A percentile compares a stretch with the other conserved stretches of the same genome.
Conservation (phyloP, 148 eudicot species). For the Silene latifolia region DNA sequence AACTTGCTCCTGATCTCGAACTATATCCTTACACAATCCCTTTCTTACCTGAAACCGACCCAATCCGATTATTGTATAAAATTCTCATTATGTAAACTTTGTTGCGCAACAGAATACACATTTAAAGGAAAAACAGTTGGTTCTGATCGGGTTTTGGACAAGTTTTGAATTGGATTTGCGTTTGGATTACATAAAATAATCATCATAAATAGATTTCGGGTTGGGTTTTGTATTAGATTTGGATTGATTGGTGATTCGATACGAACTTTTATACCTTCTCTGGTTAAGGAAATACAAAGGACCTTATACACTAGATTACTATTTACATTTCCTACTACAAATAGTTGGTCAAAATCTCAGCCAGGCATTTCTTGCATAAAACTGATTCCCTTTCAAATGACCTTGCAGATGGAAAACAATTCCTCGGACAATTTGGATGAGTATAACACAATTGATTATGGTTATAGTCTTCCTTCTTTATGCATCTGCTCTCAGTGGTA, state of each 20-base stretch:
- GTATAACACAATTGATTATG: slow-evolving; percentile 71
- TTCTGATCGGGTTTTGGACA: no score
- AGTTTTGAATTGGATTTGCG: no score
- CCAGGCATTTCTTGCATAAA: slow-evolving; percentile 3
- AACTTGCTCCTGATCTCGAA: background rate
- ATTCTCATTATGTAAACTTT: background rate
- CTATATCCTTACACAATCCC: background rate
- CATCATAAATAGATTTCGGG: no score
- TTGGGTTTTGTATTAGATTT: no score
- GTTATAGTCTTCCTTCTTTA: slow-evolving; percentile 60
- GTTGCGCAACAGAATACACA: background rate
- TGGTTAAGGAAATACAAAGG: background rate
- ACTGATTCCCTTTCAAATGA: slow-evolving; percentile 13
- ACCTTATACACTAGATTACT: background rate
- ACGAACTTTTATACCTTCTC: background rate
- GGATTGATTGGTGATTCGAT: no score
- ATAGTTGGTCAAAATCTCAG: background rate
- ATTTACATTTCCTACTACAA: background rate
- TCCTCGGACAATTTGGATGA: slow-evolving; percentile 91
- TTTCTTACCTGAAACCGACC: background rate
- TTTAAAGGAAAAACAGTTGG: no score
- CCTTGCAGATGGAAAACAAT: slow-evolving; percentile 58
- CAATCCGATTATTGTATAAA: background rate
- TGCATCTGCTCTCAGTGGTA: slow-evolving; percentile 65
- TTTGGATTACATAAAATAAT: no score